phyloP scores from a whole-genome alignment of 2,329 filamentous ascomycete species.

The Arthrobotrys musiformis region DNA sequence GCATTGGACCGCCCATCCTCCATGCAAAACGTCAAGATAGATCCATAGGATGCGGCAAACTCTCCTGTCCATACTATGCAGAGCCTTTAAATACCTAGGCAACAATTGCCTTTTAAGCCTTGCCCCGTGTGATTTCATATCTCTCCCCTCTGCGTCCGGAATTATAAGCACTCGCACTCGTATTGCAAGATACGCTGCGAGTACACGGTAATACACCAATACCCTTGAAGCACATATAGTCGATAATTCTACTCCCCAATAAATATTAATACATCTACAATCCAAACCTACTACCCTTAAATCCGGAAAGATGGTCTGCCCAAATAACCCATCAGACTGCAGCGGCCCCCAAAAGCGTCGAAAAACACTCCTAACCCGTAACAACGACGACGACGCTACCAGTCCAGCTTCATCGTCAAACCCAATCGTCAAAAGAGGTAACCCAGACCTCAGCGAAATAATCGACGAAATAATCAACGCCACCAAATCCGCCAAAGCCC shows the following conservation, averaged over 20 bases:
- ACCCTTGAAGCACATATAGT: neutral
- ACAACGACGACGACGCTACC: neutral
- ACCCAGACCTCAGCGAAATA: conserved; percentile 21
- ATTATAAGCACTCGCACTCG: too few relatives aligned
- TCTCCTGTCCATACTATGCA: neutral
- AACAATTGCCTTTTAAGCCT: too few relatives aligned
- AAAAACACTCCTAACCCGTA: conserved; percentile 3
- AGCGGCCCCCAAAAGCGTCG: neutral
- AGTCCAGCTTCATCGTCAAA: neutral
- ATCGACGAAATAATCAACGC: conserved; percentile 42
- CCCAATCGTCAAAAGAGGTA: conserved; percentile 8
- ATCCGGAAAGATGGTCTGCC: neutral
- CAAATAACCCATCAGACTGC: neutral
- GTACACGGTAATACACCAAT: too few relatives aligned
- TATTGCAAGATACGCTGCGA: too few relatives aligned
- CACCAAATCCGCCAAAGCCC: conserved; percentile 35
- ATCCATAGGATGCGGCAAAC: neutral
- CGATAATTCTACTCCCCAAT: neutral
- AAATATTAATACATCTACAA: neutral
- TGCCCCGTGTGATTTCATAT: too few relatives aligned
- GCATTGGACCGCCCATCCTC: neutral
- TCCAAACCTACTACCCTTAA: neutral
- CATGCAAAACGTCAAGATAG: neutral
- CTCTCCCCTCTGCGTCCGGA: too few relatives aligned
- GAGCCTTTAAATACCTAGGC: conserved; percentile 1